Percentiles rank a stretch among this genome's conserved stretches.
phyloP scores from a whole-genome alignment of 108 stramenopile species.

The Aureococcus anophagefferens region DNA sequence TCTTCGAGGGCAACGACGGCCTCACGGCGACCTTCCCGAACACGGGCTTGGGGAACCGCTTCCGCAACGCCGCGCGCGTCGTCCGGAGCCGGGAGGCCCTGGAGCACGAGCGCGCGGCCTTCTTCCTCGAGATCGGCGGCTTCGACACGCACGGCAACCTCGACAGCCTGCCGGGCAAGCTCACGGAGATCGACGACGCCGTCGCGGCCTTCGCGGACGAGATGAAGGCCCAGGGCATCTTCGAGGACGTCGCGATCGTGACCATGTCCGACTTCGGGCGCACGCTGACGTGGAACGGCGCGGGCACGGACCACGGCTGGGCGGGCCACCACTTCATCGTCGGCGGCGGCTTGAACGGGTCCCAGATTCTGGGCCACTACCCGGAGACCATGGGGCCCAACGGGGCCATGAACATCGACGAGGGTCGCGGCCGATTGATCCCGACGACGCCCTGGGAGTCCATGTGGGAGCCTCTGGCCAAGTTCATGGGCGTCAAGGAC shows the following conservation, averaged over 20 bases:
- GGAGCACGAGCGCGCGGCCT: conserved; percentile 45
- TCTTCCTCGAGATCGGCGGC: conserved; percentile 46
- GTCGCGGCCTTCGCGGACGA: conserved; percentile 42
- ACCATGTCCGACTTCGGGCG: conserved; percentile 56
- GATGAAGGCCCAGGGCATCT: conserved; percentile 41
- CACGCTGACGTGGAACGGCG: conserved; percentile 48
- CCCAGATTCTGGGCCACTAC: conserved; percentile 34
- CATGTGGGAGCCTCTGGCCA: no score
- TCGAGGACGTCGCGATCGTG: conserved; percentile 50
- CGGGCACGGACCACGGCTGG: conserved; percentile 70
- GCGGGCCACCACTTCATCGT: conserved; percentile 42
- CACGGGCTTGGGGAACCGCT: no score
- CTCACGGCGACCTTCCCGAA: no score
- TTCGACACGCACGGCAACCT: conserved; percentile 52
- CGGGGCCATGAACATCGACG: no score
- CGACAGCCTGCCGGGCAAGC: conserved; percentile 17
- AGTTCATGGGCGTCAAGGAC: no score
- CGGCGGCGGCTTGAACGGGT: conserved; percentile 41
- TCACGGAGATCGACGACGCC: conserved; percentile 40
- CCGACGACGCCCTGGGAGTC: no score
- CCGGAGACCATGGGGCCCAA: conserved; percentile 28
- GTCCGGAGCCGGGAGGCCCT: not conserved
- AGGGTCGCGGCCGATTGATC: no score
- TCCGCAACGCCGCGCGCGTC: not conserved
- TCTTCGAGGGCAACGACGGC: no score